Base-by-base conservation (phyloP, 169 alveolate genomes). In the Plasmodium adleri region DNA sequence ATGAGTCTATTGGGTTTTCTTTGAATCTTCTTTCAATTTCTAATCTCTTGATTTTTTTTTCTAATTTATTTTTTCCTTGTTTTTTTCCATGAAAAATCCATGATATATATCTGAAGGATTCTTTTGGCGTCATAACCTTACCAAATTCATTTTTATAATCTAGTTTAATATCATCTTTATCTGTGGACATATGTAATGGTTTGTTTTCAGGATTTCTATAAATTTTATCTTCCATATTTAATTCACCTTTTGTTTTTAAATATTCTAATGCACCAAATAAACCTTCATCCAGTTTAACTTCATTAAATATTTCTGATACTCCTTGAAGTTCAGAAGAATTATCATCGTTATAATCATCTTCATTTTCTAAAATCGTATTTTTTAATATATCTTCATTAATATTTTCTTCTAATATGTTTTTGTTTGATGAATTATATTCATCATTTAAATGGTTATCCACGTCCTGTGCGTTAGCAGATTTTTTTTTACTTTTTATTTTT, bases 21-120 rank as follows among this genome's bases (percentile, higher is more conserved):
- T 73, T 90, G 58, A 52, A 85, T 24, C 92, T 64, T 47, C 87
- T 54, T 85, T 94, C 96, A 50, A 89, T 75, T 90, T 94, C 96
- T 71, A 94, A 88, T 45, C 94, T 88, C 54, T 86, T 92, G 12
- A 88, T 75, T 64, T 78, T 92, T 66, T 91, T 90, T 67, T 94
- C 96, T 64, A 74, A 91, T 88, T 94, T 94, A 64, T 94, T 94
- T 86, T 88, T 92, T 2, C 96, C 94, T 12, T 94, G 96, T 15
- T 76, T 75, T 76, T 94, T 94, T 47, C 96, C 96, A 71, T 94
- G 96, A 89, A 94, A 94, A 52, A 72, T 45, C 95, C 95, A 94
- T 9, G 95, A 94, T 12, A 94, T 86, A 47, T 92, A 64, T 13
- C 94, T 74, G 62, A 94, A 94, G n/a, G 94, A 94, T 70, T 94